Conservation (phyloP, 805 yeast species). For the Zygoascus bituminiphila region DNA sequence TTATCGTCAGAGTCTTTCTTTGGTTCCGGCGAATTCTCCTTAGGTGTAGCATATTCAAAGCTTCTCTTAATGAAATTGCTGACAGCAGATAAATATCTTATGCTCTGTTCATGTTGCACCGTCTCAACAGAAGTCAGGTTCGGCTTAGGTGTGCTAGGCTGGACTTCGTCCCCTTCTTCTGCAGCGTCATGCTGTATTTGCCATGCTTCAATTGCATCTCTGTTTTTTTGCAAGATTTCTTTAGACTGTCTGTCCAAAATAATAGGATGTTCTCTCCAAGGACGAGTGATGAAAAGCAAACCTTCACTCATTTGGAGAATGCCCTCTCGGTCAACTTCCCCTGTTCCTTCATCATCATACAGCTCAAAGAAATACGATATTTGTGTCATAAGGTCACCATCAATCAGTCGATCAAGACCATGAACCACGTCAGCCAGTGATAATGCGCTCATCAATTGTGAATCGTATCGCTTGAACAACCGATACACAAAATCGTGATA, state of each 20-base stretch:
- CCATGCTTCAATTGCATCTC: conserved; percentile 4
- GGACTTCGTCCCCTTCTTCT: not conserved
- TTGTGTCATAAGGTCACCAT: conserved; percentile 67
- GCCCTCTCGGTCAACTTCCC: conserved; percentile 65
- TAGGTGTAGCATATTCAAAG: conserved; percentile 65
- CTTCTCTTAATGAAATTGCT: conserved; percentile 80
- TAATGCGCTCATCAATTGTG: conserved; percentile 42
- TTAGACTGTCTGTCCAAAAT: conserved; percentile 49
- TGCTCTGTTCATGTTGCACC: conserved; percentile 27
- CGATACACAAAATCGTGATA: conserved; percentile 46
- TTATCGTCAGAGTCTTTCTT: conserved; percentile 8
- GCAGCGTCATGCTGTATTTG: not conserved
- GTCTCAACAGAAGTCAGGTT: conserved; percentile 3
- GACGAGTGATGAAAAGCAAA: conserved; percentile 67
- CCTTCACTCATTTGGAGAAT: conserved; percentile 85
- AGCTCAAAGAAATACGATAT: conserved; percentile 72
- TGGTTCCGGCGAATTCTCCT: conserved; percentile 7
- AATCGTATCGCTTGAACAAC: conserved; percentile 65
- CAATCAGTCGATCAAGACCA: conserved; percentile 64
- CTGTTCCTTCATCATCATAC: conserved; percentile 54
- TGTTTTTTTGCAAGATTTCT: conserved; percentile 38
- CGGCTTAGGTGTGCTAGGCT: not conserved
- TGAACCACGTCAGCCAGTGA: conserved; percentile 59
- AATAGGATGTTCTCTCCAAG: conserved; percentile 64
- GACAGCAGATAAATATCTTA: conserved; percentile 73